Evolutionary conservation across 164 flowering plant genomes (phyloP), one percentile per base, ranked within the genome.

Genomic region (Chimonanthus salicifolius): DNA sequence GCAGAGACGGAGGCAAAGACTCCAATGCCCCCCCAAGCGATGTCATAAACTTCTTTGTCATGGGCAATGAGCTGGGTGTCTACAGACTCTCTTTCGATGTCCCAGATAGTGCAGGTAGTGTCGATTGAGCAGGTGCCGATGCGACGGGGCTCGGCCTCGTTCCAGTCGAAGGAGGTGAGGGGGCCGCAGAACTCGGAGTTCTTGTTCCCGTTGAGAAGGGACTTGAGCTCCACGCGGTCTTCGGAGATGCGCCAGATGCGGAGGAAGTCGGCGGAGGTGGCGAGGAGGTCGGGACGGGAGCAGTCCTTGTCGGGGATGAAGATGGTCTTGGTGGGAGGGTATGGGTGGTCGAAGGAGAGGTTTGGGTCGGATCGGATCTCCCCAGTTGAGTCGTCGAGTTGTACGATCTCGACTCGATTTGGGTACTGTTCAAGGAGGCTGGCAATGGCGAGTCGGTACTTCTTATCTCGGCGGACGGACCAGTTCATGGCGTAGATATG

Each of bases 401-500:
- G 97, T 45, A 92, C 94, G 74, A 92, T 92, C 72, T 92, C 92
- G 73, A 92, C 87, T 0, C 89, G 88, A 81, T 92, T 92, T 1
- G 87, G 81, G 83, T 76, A 84, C 76, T 88, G 92, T 72, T 92
- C 97, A 67, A 88, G 87, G 73, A 91, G 87, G 81, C 88, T 84
- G 68, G 94, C 86, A 78, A 94, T 94, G 71, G 97, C 97, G 74
- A 94, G 90, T 0, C 97, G 89, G 85, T 91, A 92, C 82, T 87
- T 89, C 80, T 90, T 90, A 86, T 92, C 97, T 18, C 87, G 85
- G 43, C 97, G 96, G 72, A 94, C 98, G 83, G 87, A 82, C 98
- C 98, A 94, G 80, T 94, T 94, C 97, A 92, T 94, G 83, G 98
- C 93, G 89, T 90, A 94, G 86, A 92, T 88, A 83, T 87, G 97